These are phyloP conservation scores for Colletotrichum sansevieriae DNA, from an alignment of 2,329 filamentous ascomycete genomes.

Conservation along the genomic window DNA sequence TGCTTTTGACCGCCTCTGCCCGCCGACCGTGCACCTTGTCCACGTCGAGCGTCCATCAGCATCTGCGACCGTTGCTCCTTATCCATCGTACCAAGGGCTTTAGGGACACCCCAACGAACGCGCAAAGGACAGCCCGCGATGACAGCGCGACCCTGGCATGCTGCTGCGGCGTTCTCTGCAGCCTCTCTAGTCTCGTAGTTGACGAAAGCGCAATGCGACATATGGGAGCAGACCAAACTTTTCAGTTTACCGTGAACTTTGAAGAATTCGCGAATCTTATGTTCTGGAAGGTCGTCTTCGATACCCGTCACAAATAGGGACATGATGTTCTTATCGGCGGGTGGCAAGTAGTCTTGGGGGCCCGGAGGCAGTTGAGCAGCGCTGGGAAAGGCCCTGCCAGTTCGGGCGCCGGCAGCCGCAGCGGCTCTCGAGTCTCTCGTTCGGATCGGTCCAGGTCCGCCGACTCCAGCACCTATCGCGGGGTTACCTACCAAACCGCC, in stretches of 20 bases:
- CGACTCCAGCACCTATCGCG: conserved; percentile 67
- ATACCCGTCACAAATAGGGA: conserved; percentile 96
- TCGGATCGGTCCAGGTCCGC: conserved; percentile 82
- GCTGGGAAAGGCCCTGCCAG: conserved; percentile 72
- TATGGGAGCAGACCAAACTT: conserved; percentile 94
- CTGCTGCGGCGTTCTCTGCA: conserved; percentile 86
- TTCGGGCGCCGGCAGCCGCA: conserved; percentile 61
- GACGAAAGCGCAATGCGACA: conserved; percentile 96
- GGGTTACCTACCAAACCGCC: conserved; percentile 56
- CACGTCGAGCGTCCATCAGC: conserved; percentile 75
- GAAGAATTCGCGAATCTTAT: conserved; percentile 92
- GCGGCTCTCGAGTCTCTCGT: conserved; percentile 75
- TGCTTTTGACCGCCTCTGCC: conserved; percentile 40
- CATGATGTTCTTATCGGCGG: conserved; percentile 85
- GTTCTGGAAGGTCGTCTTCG: conserved; percentile 95
- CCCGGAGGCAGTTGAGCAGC: conserved; percentile 82
- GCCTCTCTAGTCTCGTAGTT: conserved; percentile 89
- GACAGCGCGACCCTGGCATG: conserved; percentile 88
- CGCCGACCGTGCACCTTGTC: conserved; percentile 53
- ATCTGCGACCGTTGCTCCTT: conserved; percentile 86
- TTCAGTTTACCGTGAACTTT: conserved; percentile 89
- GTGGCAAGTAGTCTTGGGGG: conserved; percentile 88
- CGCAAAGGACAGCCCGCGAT: conserved; percentile 92
- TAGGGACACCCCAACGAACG: conserved; percentile 93
- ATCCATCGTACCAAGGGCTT: conserved; percentile 91